Evolutionary conservation across 441 rosid genomes (phyloP).

Genomic region (Lepidium campestre): DNA sequence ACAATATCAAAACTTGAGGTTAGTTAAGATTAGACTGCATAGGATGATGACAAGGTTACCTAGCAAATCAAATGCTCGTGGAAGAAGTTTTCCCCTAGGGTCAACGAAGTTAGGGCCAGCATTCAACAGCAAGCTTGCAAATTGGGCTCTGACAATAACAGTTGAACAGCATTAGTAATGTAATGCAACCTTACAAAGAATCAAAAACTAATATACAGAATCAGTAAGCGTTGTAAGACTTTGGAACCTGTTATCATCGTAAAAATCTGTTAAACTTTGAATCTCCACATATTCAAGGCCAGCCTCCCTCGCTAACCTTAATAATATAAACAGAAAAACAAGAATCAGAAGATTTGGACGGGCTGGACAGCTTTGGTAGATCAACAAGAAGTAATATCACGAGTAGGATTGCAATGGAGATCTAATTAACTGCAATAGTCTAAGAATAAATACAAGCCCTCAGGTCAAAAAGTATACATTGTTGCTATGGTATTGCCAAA

Average conservation of each 20-base stretch:
- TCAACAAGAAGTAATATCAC: neutral
- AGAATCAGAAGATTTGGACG: neutral
- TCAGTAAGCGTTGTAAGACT: neutral
- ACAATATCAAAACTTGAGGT: neutral
- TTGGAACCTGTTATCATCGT: conserved; percentile 81
- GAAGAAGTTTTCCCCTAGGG: conserved; percentile 86
- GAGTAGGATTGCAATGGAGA: neutral
- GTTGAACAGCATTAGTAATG: conserved; percentile 16
- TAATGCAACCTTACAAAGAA: neutral
- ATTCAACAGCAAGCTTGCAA: conserved; percentile 68
- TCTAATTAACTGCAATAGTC: neutral
- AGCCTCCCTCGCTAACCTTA: conserved; percentile 95
- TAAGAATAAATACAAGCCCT: neutral
- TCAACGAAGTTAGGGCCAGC: conserved; percentile 76
- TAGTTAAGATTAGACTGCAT: conserved; percentile 1
- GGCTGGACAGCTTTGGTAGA: neutral
- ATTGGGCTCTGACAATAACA: conserved; percentile 46
- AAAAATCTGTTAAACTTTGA: conserved; percentile 89
- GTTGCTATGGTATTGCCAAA: neutral
- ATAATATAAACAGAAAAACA: neutral
- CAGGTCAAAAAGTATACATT: neutral
- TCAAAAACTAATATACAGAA: neutral
- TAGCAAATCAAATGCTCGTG: conserved; percentile 74
- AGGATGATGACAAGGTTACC: conserved; percentile 35
- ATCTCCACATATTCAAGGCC: conserved; percentile 95